Percentiles rank a stretch among this genome's conserved stretches.
phyloP scores from a whole-genome alignment of 371 early-diverging fungal species.

The Haplosporangium sp. region DNA sequence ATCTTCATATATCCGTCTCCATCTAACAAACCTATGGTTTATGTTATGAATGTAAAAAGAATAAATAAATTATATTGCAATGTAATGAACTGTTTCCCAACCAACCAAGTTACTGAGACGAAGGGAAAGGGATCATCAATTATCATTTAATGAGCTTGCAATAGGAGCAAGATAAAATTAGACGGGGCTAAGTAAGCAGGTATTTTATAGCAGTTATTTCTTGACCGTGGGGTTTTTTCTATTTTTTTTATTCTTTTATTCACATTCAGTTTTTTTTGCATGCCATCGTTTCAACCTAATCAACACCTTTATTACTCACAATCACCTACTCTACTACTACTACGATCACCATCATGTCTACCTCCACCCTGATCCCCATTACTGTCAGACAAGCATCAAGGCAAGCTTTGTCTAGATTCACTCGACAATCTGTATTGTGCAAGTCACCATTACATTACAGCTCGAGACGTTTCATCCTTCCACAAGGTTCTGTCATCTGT shows the following conservation, averaged over 20 bases:
- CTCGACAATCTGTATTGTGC: neutral
- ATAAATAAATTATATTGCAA: neutral
- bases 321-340: neutral
- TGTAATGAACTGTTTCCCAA: neutral
- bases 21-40: neutral
- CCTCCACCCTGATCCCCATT: conserved; percentile 26
- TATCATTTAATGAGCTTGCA: too few relatives aligned
- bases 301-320: neutral
- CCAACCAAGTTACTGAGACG: too few relatives aligned
- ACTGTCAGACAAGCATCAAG: conserved; percentile 23
- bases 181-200: too few relatives aligned
- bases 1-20: conserved; percentile 3
- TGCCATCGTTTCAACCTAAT: conserved; percentile 4
- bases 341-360: conserved; percentile 14
- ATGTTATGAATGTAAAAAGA: conserved; percentile 1
- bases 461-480: conserved; percentile 2
- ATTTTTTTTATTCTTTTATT: neutral
- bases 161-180: too few relatives aligned
- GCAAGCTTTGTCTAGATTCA: conserved; percentile 1
- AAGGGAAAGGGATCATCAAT: too few relatives aligned
- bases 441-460: neutral
- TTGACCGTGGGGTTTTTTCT: neutral
- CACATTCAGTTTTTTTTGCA: neutral
- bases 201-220: too few relatives aligned
- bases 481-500: neutral